phyloP scores from a whole-genome alignment of 83 land plant species.

The Picea abies region DNA sequence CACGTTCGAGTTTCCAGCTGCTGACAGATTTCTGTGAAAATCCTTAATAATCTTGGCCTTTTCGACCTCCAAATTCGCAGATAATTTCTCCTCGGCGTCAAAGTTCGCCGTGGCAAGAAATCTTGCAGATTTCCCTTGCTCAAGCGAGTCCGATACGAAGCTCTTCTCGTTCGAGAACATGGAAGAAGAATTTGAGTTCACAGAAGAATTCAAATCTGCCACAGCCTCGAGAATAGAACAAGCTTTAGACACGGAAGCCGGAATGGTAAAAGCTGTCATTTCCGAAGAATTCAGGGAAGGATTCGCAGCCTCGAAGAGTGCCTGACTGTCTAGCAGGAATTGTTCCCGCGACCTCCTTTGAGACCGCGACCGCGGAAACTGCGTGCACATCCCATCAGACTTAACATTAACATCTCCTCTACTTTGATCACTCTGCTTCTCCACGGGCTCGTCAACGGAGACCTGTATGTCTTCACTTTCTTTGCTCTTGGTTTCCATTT shows the following conservation, averaged over 20 bases:
- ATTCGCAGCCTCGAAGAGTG: neutral
- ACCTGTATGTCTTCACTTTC: neutral
- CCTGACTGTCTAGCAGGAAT: constrained; percentile 1
- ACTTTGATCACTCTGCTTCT: neutral
- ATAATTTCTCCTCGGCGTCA: neutral
- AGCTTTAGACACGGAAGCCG: constrained; percentile 66
- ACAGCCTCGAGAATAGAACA: constrained; percentile 72
- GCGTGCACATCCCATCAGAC: neutral
- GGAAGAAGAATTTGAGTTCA: constrained; percentile 32
- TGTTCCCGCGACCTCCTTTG: constrained; percentile 13
- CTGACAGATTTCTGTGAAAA: neutral
- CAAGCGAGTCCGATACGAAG: neutral
- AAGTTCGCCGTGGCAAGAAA: neutral
- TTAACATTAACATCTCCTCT: neutral
- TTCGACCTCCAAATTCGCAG: neutral
- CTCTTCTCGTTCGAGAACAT: constrained; percentile 28
- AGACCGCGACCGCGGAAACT: constrained; percentile 7
- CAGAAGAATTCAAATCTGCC: constrained; percentile 60
- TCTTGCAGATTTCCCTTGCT: constrained; percentile 12
- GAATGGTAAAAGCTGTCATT: constrained; percentile 38
- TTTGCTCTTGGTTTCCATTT: no score
- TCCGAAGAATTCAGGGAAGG: constrained; percentile 1
- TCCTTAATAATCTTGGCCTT: neutral
- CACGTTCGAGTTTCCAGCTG: neutral
- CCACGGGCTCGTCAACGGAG: neutral